These are phyloP conservation scores for Nectriaceae sp. DNA, from an alignment of 2,329 filamentous ascomycete genomes.

Conservation along the genomic window DNA sequence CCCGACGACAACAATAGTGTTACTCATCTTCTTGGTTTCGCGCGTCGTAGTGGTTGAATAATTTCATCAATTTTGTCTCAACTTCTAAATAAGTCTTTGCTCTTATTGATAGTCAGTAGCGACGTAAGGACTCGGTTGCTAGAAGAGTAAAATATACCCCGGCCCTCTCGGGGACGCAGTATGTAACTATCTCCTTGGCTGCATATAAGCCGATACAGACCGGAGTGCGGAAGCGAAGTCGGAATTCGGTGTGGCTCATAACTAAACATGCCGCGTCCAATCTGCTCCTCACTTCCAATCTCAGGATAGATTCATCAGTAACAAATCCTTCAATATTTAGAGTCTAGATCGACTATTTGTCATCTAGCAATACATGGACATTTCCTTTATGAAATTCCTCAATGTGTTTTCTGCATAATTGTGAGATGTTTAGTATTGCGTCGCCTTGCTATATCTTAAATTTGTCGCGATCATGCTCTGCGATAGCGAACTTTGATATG, in stretches of 20 bases:
- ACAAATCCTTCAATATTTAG: too few species aligned
- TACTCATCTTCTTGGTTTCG: conserved; percentile 29
- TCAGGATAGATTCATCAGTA: not conserved
- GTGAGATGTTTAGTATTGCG: too few species aligned
- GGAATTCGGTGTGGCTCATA: conserved; percentile 3
- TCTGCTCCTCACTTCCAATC: not conserved
- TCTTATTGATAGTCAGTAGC: not conserved
- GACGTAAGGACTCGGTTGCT: not conserved
- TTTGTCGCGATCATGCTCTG: too few species aligned
- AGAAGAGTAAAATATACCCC: not conserved
- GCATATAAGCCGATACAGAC: conserved; percentile 3
- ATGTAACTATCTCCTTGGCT: not conserved
- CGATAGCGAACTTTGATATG: too few species aligned
- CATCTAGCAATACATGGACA: too few species aligned
- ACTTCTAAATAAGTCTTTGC: too few species aligned
- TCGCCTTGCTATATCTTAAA: too few species aligned
- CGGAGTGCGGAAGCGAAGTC: conserved; percentile 2
- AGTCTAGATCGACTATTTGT: too few species aligned
- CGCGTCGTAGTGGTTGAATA: too few species aligned
- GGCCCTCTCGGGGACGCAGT: not conserved
- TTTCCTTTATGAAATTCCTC: too few species aligned
- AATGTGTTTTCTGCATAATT: too few species aligned
- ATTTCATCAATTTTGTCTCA: too few species aligned
- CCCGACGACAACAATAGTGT: conserved; percentile 38
- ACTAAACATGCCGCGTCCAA: not conserved